Evolutionary conservation across 23 red algal species (phyloP).

Genomic region (Gracilaria domingensis): DNA sequence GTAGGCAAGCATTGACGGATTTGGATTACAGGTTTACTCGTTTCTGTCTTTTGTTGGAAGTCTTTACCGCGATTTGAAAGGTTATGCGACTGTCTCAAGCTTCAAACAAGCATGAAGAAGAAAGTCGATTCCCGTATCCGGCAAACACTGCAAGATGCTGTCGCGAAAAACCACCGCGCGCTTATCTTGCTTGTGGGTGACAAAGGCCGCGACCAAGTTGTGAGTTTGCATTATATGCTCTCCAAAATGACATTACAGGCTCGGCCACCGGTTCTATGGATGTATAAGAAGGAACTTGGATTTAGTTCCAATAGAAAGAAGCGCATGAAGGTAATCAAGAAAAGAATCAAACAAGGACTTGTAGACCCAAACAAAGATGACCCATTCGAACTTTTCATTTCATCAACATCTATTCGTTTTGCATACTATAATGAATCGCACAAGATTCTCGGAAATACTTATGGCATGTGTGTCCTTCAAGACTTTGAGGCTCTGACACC

Average conservation of each 20-base stretch:
- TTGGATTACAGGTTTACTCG: no score
- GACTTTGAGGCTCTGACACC: constrained; percentile 99
- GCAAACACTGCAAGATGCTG: constrained; percentile 65
- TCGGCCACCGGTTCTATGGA: constrained; percentile 89
- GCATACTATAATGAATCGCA: constrained; percentile 91
- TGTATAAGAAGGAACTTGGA: constrained; percentile 97
- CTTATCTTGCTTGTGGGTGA: constrained; percentile 95
- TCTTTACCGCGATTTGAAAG: background rate
- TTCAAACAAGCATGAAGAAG: constrained; percentile 80
- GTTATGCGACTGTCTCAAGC: background rate
- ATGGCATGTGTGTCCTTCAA: constrained; percentile 96
- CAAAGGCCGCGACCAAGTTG: constrained; percentile 89
- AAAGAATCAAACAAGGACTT: constrained; percentile 80
- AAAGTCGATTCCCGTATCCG: constrained; percentile 91
- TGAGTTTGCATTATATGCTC: constrained; percentile 95
- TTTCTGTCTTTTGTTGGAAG: background rate
- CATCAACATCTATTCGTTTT: constrained; percentile 86
- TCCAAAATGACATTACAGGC: constrained; percentile 76
- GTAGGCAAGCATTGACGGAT: background rate
- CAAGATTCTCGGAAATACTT: constrained; percentile 97
- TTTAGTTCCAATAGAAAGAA: constrained; percentile 91
- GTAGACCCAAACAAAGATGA: constrained; percentile 83
- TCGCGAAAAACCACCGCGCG: constrained; percentile 72
- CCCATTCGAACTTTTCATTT: constrained; percentile 98
- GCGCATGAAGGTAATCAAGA: constrained; percentile 92